A percentile compares a stretch with the other conserved stretches of the same genome.
These are phyloP conservation scores for Cryphonectria naterciae DNA, from an alignment of 2,329 filamentous ascomycete genomes.

Conservation along the genomic window DNA sequence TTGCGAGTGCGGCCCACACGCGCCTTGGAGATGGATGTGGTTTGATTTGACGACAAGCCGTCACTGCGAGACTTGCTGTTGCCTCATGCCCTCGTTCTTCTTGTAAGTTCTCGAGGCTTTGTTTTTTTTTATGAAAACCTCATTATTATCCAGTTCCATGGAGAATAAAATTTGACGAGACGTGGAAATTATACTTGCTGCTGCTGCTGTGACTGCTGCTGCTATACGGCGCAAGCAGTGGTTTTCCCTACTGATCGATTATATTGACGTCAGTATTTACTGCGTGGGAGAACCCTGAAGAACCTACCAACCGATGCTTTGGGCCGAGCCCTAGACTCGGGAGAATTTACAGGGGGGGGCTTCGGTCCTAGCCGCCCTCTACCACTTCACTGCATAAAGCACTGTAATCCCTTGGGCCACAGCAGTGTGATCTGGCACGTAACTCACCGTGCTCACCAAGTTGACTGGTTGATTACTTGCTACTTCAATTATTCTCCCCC, in stretches of 20 bases:
- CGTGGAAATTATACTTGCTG: too few relatives aligned
- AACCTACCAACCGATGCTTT: neutral
- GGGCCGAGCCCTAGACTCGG: neutral
- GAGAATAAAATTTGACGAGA: constrained; percentile 12
- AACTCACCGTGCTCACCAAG: too few relatives aligned
- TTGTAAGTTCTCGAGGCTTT: neutral
- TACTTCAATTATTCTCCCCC: too few relatives aligned
- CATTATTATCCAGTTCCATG: neutral
- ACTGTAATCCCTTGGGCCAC: neutral
- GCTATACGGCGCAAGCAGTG: neutral
- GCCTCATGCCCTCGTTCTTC: neutral
- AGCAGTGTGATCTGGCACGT: too few relatives aligned
- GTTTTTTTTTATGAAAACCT: neutral
- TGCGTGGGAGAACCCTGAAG: neutral
- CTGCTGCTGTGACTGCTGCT: too few relatives aligned
- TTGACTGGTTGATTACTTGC: too few relatives aligned
- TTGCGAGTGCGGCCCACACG: neutral
- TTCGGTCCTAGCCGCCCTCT: neutral
- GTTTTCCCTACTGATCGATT: neutral
- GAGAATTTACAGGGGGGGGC: neutral
- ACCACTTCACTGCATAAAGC: neutral
- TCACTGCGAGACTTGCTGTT: neutral
- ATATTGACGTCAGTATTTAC: constrained; percentile 2
- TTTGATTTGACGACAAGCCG: neutral
- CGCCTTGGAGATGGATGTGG: too few relatives aligned